Conservation (phyloP, 768 basidiomycete genomes). For the Amyloporia xantha region DNA sequence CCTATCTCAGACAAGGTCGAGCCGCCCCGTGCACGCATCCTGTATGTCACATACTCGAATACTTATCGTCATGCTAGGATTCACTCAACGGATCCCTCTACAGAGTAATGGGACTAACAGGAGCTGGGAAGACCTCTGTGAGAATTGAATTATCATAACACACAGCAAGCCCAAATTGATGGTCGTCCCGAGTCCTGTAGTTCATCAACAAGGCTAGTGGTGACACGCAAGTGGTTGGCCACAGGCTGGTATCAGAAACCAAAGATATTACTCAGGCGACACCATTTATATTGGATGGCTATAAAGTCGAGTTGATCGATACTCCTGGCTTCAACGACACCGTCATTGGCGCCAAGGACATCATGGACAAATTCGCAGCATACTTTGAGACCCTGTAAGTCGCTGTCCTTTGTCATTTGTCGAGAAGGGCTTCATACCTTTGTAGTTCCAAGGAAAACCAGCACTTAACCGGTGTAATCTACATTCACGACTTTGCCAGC, state of each 20-base stretch:
- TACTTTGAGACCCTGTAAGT: background rate
- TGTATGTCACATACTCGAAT: too few relatives aligned
- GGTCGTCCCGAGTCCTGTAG: constrained; percentile 8
- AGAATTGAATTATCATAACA: background rate
- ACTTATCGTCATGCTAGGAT: too few relatives aligned
- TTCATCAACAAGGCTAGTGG: constrained; percentile 19
- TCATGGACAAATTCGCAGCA: background rate
- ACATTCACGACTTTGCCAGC: too few relatives aligned
- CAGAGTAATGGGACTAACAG: constrained; percentile 21
- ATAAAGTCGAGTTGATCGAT: constrained; percentile 14
- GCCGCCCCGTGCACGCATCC: too few relatives aligned
- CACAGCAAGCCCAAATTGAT: background rate
- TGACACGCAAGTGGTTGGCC: constrained; percentile 11
- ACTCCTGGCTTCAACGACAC: constrained; percentile 22
- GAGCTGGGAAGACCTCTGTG: constrained; percentile 18
- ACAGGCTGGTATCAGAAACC: constrained; percentile 16
- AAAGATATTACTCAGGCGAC: constrained; percentile 8
- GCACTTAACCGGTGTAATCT: too few relatives aligned
- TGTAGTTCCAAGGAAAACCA: too few relatives aligned
- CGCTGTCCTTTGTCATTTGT: too few relatives aligned
- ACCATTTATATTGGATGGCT: constrained; percentile 14
- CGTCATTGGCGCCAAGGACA: background rate
- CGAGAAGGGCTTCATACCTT: too few relatives aligned
- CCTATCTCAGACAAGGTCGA: too few relatives aligned
- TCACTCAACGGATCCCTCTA: too few relatives aligned